Base-by-base conservation (phyloP, 1,284 basidiomycete genomes). In the Quambalaria eucalypti region DNA sequence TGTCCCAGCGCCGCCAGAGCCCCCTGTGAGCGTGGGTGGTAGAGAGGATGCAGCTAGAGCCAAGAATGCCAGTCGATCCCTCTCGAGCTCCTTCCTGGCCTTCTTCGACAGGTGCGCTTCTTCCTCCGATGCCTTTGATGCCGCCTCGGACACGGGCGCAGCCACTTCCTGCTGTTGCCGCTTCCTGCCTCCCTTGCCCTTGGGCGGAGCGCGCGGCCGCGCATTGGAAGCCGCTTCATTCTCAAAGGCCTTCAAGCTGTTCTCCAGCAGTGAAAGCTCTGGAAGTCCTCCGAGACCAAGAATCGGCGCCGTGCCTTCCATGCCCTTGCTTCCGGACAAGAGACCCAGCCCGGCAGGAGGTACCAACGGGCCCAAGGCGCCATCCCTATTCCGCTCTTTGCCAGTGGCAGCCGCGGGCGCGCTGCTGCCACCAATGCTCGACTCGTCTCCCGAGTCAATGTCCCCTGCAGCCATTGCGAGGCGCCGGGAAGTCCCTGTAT, bases 401-500 rank as follows among this genome's bases (percentile, higher is more conserved):
- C 52, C 52, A 7, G 12, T 9, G 33, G 48, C 21, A 31, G 50
- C 25, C 6, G 31, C 21, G n/a, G 8, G 8, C n/a, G 44, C 16
- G 12, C n/a, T 14, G 9, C 26, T 16, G 4, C 33, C 52, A 10
- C 21, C 40, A 25, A 49, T 12, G 46, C 38, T 48, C 21, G 33
- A 51, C 39, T 42, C 30, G 44, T 46, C 25, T 29, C 52, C 26
- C 19, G 46, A 28, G 31, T 48, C 50, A 46, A 46, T 23, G 42
- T 46, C 42, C 16, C 42, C 25, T 21, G 42, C 42, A 12, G 42
- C 42, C 4, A 46, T 39, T n/a, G 30, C 50, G 4, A 33, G 31
- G 38, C 52, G 52, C 6, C 44, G 26, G 4, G 54, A 46, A 40
- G 50, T 21, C 28, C 33, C 44, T 26, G 36, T 36, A 21, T 58